Conservation (phyloP, 257 asterid genomes). For the Lycium ferocissimum region DNA sequence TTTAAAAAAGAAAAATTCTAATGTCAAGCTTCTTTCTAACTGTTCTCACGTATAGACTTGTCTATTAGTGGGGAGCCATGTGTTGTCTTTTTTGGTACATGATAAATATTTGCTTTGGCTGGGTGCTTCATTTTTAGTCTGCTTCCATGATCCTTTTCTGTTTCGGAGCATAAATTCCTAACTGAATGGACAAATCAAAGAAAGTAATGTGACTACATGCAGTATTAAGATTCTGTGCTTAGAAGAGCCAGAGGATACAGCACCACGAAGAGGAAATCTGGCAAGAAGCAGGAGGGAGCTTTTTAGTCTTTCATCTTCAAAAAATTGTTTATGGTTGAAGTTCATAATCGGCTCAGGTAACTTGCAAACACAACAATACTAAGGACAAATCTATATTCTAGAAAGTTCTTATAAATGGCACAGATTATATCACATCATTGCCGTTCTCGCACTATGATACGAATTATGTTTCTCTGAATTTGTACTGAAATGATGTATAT, state of each 20-base stretch:
- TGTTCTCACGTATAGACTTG: neutral
- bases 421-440: conserved; percentile 17
- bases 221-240: conserved; percentile 82
- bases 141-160: conserved; percentile 2
- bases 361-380: conserved; percentile 3
- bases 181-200: conserved; percentile 29
- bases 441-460: neutral
- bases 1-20: neutral
- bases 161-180: conserved; percentile 9
- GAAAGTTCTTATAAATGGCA: neutral
- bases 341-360: neutral
- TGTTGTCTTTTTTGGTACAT: neutral
- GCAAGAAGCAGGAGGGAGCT: conserved; percentile 6
- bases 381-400: neutral
- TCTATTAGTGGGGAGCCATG: neutral
- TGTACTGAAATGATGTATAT: conserved; percentile 24
- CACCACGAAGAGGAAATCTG: conserved; percentile 36
- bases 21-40: neutral
- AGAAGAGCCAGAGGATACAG: conserved; percentile 57
- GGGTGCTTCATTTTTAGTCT: neutral
- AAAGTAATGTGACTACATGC: conserved; percentile 44
- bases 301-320: conserved; percentile 6
- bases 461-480: neutral
- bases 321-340: neutral
- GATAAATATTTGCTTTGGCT: neutral